A percentile compares a stretch with the other conserved stretches of the same genome.
These are phyloP conservation scores for Holtermanniella nyarrowii DNA, from an alignment of 768 basidiomycete genomes.

Conservation along the genomic window DNA sequence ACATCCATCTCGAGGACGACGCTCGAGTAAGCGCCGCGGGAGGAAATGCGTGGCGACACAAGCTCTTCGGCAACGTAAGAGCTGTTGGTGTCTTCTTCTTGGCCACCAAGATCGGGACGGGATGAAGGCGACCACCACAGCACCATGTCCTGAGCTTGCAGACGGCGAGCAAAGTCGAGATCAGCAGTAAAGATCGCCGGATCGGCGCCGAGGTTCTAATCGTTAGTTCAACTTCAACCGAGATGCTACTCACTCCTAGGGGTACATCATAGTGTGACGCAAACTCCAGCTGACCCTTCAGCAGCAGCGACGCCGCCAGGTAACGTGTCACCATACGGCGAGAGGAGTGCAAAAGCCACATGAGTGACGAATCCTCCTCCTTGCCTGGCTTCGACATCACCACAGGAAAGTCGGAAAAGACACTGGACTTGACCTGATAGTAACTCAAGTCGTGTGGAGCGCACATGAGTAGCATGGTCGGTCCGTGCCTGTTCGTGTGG, in stretches of 20 bases:
- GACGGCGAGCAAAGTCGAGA: slow-evolving; percentile 75
- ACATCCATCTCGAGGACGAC: slow-evolving; percentile 84
- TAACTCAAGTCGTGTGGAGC: slow-evolving; percentile 74
- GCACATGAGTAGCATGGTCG: slow-evolving; percentile 64
- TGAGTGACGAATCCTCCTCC: slow-evolving; percentile 59
- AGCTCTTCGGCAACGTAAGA: slow-evolving; percentile 55
- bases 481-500: slow-evolving; percentile 53
- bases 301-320: slow-evolving; percentile 63
- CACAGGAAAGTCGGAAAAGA: slow-evolving; percentile 73
- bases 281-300: slow-evolving; percentile 65
- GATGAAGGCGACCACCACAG: slow-evolving; percentile 94
- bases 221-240: not conserved
- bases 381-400: slow-evolving; percentile 59
- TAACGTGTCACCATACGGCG: slow-evolving; percentile 78
- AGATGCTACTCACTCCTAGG: slow-evolving; percentile 47
- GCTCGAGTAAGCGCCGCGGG: slow-evolving; percentile 79
- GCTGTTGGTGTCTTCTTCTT: slow-evolving; percentile 71
- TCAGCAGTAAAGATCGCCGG: slow-evolving; percentile 79
- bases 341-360: slow-evolving; percentile 76
- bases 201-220: slow-evolving; percentile 73
- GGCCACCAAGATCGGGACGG: slow-evolving; percentile 83
- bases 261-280: slow-evolving; percentile 90
- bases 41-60: slow-evolving; percentile 70
- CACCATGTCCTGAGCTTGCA: slow-evolving; percentile 77
- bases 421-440: slow-evolving; percentile 61